phyloP scores from a whole-genome alignment of 2,329 filamentous ascomycete species.

The Daldinia sp. region DNA sequence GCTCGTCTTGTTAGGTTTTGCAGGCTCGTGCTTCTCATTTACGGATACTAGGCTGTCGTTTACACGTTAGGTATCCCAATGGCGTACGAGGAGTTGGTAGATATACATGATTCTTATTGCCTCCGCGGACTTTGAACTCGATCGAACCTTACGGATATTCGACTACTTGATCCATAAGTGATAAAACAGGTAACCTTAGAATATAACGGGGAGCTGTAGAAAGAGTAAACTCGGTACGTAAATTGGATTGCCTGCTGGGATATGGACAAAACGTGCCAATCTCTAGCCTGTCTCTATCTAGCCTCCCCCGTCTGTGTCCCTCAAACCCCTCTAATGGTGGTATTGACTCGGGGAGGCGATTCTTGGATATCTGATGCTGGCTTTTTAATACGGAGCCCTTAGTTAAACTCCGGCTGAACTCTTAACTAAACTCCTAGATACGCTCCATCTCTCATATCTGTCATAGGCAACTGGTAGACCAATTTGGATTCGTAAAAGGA shows the following conservation, averaged over 20 bases:
- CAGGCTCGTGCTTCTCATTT: not conserved
- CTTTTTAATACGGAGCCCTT: not conserved
- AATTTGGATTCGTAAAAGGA: not conserved
- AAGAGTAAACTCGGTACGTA: not conserved
- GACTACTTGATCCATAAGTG: too few species aligned
- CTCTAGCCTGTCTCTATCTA: not conserved
- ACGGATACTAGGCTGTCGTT: not conserved
- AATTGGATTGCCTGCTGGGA: not conserved
- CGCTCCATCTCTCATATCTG: not conserved
- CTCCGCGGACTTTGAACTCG: not conserved
- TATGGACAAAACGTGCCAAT: not conserved
- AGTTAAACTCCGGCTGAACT: not conserved
- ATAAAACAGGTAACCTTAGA: too few species aligned
- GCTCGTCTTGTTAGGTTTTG: not conserved
- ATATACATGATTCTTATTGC: not conserved
- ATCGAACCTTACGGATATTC: not conserved
- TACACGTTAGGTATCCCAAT: not conserved
- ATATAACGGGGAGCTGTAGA: not conserved
- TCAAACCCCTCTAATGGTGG: conserved; percentile 8
- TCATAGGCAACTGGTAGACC: not conserved
- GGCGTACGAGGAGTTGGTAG: conserved; percentile 23
- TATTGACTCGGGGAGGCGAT: conserved; percentile 7
- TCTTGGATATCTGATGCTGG: not conserved
- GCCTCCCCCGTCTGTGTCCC: conserved; percentile 9
- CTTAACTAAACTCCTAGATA: not conserved